Conservation (phyloP, 257 asterid species). For the Henckelia pumila region DNA sequence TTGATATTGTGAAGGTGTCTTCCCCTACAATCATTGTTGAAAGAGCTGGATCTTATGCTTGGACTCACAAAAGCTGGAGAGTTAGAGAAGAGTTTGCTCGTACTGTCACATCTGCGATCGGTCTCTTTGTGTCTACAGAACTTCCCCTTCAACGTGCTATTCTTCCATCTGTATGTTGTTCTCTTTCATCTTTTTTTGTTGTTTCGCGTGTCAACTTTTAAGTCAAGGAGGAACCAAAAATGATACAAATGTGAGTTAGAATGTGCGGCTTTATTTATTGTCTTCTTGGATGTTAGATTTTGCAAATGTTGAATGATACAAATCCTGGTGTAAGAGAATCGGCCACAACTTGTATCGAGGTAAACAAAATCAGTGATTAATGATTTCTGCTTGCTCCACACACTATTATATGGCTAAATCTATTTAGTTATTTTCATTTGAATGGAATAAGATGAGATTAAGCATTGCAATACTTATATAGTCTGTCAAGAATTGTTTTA, state of each 20-base stretch:
- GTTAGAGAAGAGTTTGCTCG: conserved; percentile 40
- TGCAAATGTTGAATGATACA: conserved; percentile 84
- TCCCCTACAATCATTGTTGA: conserved; percentile 96
- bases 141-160: conserved; percentile 97
- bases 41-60: conserved; percentile 93
- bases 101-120: conserved; percentile 86
- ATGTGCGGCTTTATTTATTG: conserved; percentile 21
- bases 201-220: conserved; percentile 9
- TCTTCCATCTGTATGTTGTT: conserved; percentile 86
- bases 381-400: background rate
- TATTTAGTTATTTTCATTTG: background rate
- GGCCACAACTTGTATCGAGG: conserved; percentile 86
- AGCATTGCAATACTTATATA: background rate
- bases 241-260: conserved; percentile 2
- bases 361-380: conserved; percentile 25
- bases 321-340: conserved; percentile 34
- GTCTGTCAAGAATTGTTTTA: conserved; percentile 2
- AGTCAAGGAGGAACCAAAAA: conserved; percentile 20
- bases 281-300: conserved; percentile 56
- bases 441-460: background rate
- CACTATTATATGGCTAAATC: background rate
- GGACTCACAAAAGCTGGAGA: conserved; percentile 92
- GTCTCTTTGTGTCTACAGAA: conserved; percentile 88
- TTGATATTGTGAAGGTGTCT: conserved; percentile 62
- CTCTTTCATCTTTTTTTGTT: conserved; percentile 13